Evolutionary conservation across 352 stramenopile genomes (phyloP), one percentile per base, ranked within the genome.

Genomic region (Phytopythium ostracodes): DNA sequence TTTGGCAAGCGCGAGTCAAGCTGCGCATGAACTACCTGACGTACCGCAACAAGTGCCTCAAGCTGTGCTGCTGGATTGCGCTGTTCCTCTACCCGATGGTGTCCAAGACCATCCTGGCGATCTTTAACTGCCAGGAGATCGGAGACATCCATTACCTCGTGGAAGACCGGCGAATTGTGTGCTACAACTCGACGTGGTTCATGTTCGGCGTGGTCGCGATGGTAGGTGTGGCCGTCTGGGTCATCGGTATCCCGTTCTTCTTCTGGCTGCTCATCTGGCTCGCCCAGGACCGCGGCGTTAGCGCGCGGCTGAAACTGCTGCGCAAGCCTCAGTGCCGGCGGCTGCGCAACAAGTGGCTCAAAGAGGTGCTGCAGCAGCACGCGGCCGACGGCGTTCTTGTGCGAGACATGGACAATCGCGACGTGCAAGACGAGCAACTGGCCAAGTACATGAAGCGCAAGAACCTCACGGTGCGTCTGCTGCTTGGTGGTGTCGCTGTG

Each of bases 21-120:
- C 66, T 92, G 24, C 83, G 83, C 33, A 92, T 92, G 83, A 92
- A 92, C 70, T 91, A 91, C 59, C 67, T 89, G 25, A 88, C 83
- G 42, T 92, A 92, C 67, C 77, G 81, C 17, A 88, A 89, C 70
- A 90, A 88, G 44, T 92, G 83, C 33, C 68, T 92, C 18, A 89
- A 92, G 49, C 72, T 89, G 2, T 91, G 89, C 66, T 87, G 82
- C 64, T 92, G 81, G 83, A 76, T 91, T 24, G 79, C 80, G 40
- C 61, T 91, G 3, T 81, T 91, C 35, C 66, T 92, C n/a, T 92
- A 92, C 47, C 81, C 83, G 22, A 88, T 73, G 0, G 81, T 92
- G 3, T 91, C 80, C 33, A 89, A 91, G 68, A 89, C 81, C 9
- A 92, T 92, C 52, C 46, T 92, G 24, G 88, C 72, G 31, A 73